Evolutionary conservation across 1,284 basidiomycete genomes (phyloP).

Genomic region (Melampsora americana): DNA sequence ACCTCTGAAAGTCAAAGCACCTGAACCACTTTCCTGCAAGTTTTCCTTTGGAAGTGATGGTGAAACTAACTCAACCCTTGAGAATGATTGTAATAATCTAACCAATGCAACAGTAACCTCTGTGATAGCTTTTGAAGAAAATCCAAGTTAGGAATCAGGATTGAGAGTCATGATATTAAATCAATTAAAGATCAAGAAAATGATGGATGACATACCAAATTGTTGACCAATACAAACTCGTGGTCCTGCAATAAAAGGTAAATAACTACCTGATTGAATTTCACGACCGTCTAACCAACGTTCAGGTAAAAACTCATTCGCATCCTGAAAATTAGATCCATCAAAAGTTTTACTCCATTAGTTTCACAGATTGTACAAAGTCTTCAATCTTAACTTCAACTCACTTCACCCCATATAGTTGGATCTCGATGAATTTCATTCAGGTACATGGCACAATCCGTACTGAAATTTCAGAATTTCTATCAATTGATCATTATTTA

Average conservation of each 20-base stretch:
- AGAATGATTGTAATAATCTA: conserved; percentile 64
- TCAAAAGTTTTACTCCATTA: background rate
- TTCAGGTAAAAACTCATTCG: conserved; percentile 68
- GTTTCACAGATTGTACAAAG: background rate
- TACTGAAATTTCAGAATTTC: conserved; percentile 64
- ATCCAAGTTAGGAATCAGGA: background rate
- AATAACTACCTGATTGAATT: conserved; percentile 40
- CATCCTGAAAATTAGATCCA: conserved; percentile 57
- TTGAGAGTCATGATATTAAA: background rate
- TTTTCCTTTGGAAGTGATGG: background rate
- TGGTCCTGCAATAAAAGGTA: conserved; percentile 46
- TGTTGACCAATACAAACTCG: conserved; percentile 65
- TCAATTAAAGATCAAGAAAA: background rate
- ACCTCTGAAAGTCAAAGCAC: conserved; percentile 20
- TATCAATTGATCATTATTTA: conserved; percentile 47
- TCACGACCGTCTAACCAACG: conserved; percentile 53
- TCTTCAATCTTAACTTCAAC: conserved; percentile 53
- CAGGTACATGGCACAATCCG: conserved; percentile 59
- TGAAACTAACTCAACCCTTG: conserved; percentile 60
- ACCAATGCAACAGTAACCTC: conserved; percentile 68
- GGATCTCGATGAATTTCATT: conserved; percentile 48
- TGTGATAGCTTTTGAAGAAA: conserved; percentile 60
- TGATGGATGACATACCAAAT: conserved; percentile 57
- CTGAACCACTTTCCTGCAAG: conserved; percentile 12
- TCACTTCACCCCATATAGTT: conserved; percentile 55